Base-by-base conservation (phyloP, 345 rosid genomes). In the Sonneratia alba region DNA sequence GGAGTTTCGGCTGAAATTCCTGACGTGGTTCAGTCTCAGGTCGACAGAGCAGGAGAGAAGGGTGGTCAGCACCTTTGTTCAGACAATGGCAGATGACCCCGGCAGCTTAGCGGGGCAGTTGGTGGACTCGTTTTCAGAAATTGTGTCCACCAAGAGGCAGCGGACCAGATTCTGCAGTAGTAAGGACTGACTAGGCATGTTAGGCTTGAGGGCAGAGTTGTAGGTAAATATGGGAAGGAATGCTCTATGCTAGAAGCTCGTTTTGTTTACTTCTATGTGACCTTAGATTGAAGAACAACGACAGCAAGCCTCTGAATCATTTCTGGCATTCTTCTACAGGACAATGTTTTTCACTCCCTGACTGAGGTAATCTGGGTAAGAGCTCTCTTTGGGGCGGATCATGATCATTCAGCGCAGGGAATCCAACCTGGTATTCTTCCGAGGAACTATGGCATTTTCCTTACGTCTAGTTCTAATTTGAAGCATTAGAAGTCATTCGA, bases 21-120 rank as follows among this genome's bases (percentile, higher is more conserved):
- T 96, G 68, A 92, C 99, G 48, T 96, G 99, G 99, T 96, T 86
- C 81, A 88, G 99, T 81, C 75, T 92, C 79, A 81, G 93, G 78
- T 91, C 99, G 13, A 87, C 89, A 0, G 87, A 83, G 53, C 96
- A 87, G 71, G 97, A 96, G 75, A 91, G 97, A 18, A 83, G 98
- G 63, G 94, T 96, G 72, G 97, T 96, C 72, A 88, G 85, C 75
- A 87, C 93, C 42, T 96, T 92, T 74, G 87, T 96, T 82, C 91
- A 89, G 75, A 87, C 98, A 8, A 71, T 96, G 75, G 82, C 79
- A 8, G 98, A 92, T 74, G 99, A 92, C 80, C 98, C 83, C 14
- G 80, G 86, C 78, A 91, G 98, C 84, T 84, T 96, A 79, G 98
- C 94, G 6, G 98, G 91, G 36, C 99, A 96, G 82, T 83, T 96